Base-by-base conservation (phyloP, 345 rosid genomes). In the Aquilaria sinensis region DNA sequence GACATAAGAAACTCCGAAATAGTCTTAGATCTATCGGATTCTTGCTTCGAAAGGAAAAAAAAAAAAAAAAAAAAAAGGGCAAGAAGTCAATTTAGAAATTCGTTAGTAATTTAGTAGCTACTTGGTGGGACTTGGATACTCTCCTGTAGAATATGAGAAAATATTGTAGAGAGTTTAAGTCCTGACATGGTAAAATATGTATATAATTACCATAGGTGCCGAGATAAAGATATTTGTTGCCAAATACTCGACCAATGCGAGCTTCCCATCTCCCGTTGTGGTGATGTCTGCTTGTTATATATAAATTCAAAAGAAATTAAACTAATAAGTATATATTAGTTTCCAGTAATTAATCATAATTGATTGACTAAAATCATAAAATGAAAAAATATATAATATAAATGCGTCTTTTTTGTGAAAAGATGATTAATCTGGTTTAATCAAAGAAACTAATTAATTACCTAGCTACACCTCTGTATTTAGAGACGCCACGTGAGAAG, bases 221-320 rank as follows among this genome's bases (percentile, higher is more conserved):
- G 62, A 91, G 83, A 76, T 91, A 91, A 70, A 91, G 80, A 58
- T 91, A 91, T 66, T 91, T 91, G 74, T 91, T 91, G 53, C 96
- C 97, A 30, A 84, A 83, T 15, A 91, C 97, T 30, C 97, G 75
- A 11, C 97, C 97, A 47, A 91, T 91, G 16, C 97, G 63, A 3
- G 97, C 96, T 46, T 91, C 97, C 97, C 97, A 88, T 51, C 97
- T 78, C 43, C 97, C 97, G 53, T 88, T 91, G 65, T 91, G 97
- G 73, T 91, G 97, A 74, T 91, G 97, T 88, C 97, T 90, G 60
- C 43, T 23, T 43, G 34, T 31, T 48, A 3, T 12, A 37, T 23
- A 47, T 9, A 30, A 61, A 9, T 5, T 10, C 8, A 12, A 0
- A 33, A n/a, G 4, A 23, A 32, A 9, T 31, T n/a, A 2, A n/a